Base-by-base conservation (phyloP, 768 basidiomycete species). In the Strobilomyces confusus region DNA sequence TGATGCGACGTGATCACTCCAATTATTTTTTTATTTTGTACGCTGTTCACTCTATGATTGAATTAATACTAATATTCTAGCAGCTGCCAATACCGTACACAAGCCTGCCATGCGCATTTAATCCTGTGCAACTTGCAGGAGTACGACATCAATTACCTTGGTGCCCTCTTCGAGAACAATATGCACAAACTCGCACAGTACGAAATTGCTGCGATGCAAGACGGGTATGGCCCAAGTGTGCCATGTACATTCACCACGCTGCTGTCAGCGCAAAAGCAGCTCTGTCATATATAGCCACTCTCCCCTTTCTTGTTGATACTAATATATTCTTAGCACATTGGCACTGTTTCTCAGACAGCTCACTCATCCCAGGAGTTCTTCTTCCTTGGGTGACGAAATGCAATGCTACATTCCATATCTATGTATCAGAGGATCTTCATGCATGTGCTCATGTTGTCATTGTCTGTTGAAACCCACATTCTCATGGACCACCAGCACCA, bases 381-480 rank as follows among this genome's bases (percentile, higher is more conserved):
- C 47, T 48, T 7, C 47, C 47, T 3, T 48, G 47, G 47, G 47
- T 26, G 11, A 37, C 7, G 8, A 36, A 26, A 26, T 48, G 47
- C 23, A 6, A 6, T 6, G 11, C 47, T 2, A n/a, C 15, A 4
- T 48, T 48, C 36, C 13, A 37, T 19, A 37, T 37, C 11, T 48
- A 48, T 26, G 9, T 1, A 7, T 25, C 47, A 6, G 4, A 48
- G 5, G 47, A 48, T 12, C 47, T 48, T 7, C 1, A 8, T 11
- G 23, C 17, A 13, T 48, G 34, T 32, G n/a, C n/a, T 1, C 5
- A 9, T 0, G 8, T 48, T 3, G 11, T 56, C 2, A 25, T 63
- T 4, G 15, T 63, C 5, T 63, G 58, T 44, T 30, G n/a, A 2
- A 50, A 44, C 26, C 58, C n/a, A 1, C 58, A 41, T 54, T 52